Conservation (phyloP, 306 rosid species). For the Pachyrhizus erosus region DNA sequence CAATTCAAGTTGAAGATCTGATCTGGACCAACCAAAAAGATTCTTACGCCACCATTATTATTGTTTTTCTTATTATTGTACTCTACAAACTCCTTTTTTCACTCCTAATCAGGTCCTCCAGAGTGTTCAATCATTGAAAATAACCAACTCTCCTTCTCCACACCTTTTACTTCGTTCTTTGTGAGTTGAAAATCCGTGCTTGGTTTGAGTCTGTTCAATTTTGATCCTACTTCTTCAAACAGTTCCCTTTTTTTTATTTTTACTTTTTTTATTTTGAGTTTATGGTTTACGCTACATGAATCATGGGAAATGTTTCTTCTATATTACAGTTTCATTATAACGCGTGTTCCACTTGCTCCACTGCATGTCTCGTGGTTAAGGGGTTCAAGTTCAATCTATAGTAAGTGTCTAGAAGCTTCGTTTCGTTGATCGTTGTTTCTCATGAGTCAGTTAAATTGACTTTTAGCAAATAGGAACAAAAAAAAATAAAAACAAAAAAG, state of each 20-base stretch:
- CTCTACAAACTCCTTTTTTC: not conserved
- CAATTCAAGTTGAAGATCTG: constrained; percentile 49
- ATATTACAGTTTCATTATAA: constrained; percentile 44
- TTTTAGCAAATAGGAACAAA: not conserved
- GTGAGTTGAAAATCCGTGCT: constrained; percentile 42
- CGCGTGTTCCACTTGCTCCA: constrained; percentile 33
- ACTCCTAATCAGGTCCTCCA: constrained; percentile 52
- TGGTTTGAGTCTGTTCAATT: not conserved
- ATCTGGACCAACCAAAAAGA: constrained; percentile 57
- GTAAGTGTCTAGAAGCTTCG: constrained; percentile 31
- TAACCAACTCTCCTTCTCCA: constrained; percentile 6
- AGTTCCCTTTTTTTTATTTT: not conserved
- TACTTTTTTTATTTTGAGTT: not conserved
- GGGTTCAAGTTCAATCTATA: not conserved
- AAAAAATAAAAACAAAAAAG: not conserved
- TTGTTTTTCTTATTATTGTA: not conserved
- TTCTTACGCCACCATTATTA: constrained; percentile 20
- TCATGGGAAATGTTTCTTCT: constrained; percentile 37
- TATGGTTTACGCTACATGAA: constrained; percentile 23
- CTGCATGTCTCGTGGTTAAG: constrained; percentile 1
- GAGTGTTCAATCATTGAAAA: constrained; percentile 73
- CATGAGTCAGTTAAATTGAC: not conserved
- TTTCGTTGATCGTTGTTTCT: constrained; percentile 1
- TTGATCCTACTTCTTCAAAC: constrained; percentile 34
- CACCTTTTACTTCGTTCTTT: constrained; percentile 8